Evolutionary conservation across 176 grass and related monocot species (phyloP).

Genomic region (Oryza australiensis): DNA sequence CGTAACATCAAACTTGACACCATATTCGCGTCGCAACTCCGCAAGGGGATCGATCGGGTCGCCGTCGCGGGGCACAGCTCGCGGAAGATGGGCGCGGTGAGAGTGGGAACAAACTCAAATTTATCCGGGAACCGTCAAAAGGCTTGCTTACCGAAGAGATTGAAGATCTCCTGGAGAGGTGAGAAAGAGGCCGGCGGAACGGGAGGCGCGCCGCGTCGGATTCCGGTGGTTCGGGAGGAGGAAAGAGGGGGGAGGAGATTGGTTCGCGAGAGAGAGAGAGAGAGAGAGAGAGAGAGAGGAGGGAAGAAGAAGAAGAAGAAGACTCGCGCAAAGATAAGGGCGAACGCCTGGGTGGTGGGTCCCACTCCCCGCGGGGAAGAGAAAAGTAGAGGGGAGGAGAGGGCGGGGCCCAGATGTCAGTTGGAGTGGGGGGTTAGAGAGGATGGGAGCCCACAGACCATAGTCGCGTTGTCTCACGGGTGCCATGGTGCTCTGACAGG

Average conservation of each 20-base stretch:
- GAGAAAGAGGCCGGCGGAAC: background rate
- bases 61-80: no score
- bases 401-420: no score
- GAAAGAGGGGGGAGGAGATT: background rate
- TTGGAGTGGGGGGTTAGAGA: no score
- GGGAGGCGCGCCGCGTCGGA: background rate
- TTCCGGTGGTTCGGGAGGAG: background rate
- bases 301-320: background rate
- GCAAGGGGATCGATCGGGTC: no score
- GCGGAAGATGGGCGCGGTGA: no score
- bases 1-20: background rate
- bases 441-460: no score
- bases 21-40: background rate
- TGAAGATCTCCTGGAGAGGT: background rate
- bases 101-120: no score
- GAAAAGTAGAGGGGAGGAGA: no score
- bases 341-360: background rate
- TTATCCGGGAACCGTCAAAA: no score
- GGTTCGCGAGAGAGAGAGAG: background rate
- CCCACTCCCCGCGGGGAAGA: background rate
- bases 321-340: background rate
- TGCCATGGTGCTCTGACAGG: no score
- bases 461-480: no score
- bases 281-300: background rate
- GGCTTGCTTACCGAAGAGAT: background rate